Base-by-base conservation (phyloP, 768 basidiomycete genomes). In the Mycena epipterygia region DNA sequence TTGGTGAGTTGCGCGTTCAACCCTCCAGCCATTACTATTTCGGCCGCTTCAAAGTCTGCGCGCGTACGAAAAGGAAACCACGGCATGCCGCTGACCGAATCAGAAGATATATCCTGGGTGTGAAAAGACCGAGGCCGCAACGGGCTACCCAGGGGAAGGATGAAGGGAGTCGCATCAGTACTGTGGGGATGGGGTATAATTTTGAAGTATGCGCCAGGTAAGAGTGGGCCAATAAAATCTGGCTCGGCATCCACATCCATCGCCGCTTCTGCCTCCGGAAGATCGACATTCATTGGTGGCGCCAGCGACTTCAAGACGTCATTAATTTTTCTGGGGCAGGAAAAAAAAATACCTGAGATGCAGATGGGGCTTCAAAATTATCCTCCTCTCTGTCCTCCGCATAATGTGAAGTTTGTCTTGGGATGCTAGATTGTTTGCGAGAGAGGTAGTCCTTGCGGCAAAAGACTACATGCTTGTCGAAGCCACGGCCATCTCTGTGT, bases 11-110 rank as follows among this genome's bases (percentile, higher is more conserved):
- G 23, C 1, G n/a, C 5, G 13, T 53, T 42, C n/a, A 78, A 25
- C 5, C 67, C 48, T 30, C 73, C 75, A 7, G 42, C 61, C 58
- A 79, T 66, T 2, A 65, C 74, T 16, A 72, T 76, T 42, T 79
- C 76, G 2, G 77, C 74, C 46, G 27, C 13, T 19, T 59, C 37
- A 16, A 51, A 51, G 25, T 46, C 44, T 5, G 44, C 44, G 6
- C 44, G n/a, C 8, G 44, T 46, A 21, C 44, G 39, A 17, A 76
- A 51, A 16, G 49, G 49, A 29, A 51, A 51, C 49, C 29, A 51
- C 8, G 49, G 41, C 5, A 3, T 16, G 13, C n/a, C 14, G 5
- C 8, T n/a, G n/a, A n/a, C 16, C 1, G 27, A 14, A 3, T 14
- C 14, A n/a, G n/a, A n/a, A 4, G 6, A 5, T 14, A 13, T 21